Percentiles rank a stretch among this genome's conserved stretches.
phyloP scores from a whole-genome alignment of 345 rosid species.

The Camelina laxa region DNA sequence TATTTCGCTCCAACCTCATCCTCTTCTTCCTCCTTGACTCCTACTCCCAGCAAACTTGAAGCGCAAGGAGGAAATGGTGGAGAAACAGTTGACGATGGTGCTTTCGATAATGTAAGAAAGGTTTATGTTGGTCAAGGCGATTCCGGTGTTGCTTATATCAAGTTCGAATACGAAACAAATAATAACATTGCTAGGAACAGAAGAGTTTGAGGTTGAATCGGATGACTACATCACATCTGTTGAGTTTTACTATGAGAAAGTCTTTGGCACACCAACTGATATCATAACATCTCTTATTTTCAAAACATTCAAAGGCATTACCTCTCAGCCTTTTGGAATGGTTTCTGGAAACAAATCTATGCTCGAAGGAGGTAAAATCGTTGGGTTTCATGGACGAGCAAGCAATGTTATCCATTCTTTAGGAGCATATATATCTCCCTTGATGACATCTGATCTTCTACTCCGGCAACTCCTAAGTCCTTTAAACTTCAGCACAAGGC shows the following conservation, averaged over 20 bases:
- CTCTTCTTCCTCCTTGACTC: background rate
- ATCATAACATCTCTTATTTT: constrained; percentile 8
- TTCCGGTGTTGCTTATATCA: background rate
- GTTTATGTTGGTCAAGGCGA: constrained; percentile 6
- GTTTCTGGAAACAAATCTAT: background rate
- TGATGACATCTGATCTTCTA: no score
- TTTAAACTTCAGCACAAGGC: constrained; percentile 20
- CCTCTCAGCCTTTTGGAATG: constrained; percentile 26
- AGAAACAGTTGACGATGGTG: constrained; percentile 24
- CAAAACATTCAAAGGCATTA: constrained; percentile 1
- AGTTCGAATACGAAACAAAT: background rate
- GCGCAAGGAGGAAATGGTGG: constrained; percentile 23
- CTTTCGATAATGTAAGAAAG: background rate
- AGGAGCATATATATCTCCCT: no score
- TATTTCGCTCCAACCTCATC: constrained; percentile 26
- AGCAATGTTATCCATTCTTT: no score
- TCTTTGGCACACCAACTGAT: background rate
- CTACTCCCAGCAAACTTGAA: background rate
- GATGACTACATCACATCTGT: constrained; percentile 22
- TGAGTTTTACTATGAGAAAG: background rate
- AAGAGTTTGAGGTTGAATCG: constrained; percentile 4
- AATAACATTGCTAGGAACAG: background rate
- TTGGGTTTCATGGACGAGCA: no score
- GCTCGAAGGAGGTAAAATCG: no score
- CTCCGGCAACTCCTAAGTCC: no score